Base-by-base conservation (phyloP, 495 filamentous ascomycete species). In the Aspergillus affinis region DNA sequence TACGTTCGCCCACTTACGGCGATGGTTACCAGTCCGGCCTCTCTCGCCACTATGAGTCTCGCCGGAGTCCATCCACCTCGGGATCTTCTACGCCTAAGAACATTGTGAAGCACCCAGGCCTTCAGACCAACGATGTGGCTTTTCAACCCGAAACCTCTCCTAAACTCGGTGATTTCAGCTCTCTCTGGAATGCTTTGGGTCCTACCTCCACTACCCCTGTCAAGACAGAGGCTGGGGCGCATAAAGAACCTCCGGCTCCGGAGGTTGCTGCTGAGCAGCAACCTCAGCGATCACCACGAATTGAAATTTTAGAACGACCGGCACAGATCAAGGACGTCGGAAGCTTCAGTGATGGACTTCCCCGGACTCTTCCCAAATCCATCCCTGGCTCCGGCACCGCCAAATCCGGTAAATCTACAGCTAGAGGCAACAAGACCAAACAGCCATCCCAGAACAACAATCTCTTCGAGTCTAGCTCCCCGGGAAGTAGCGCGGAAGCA, bases 161-260 rank as follows among this genome's bases (percentile, higher is more conserved):
- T 2, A 63, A 60, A 21, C 65, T 79, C 12, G 76, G 76, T 45
- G 76, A 79, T 48, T 79, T 79, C 32, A 61, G 65, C n/a, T 61
- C 66, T 45, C 59, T 78, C 0, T 79, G 76, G 75, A 69, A 75
- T 45, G 44, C 70, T 44, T 53, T 79, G 26, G 57, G 64, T 19
- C 58, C 51, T 23, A 36, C 57, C 48, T 46, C 52, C n/a, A 19
- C 58, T n/a, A 48, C 58, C 17, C 27, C 54, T 9, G 59, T 48
- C 12, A 30, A 32, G 21, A 52, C 54, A 20, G 21, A 58, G 20
- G 32, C 51, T 30, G 49, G 45, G 26, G 26, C 50, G n/a, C 2
- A 23, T 18, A 17, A 21, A 12, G 55, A 68, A 55, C 15, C 30
- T 52, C 55, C 21, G 29, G 51, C 12, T n/a, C 10, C 41, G 20